Conservation (phyloP, 306 rosid genomes). For the Cicer chorassanicum region DNA sequence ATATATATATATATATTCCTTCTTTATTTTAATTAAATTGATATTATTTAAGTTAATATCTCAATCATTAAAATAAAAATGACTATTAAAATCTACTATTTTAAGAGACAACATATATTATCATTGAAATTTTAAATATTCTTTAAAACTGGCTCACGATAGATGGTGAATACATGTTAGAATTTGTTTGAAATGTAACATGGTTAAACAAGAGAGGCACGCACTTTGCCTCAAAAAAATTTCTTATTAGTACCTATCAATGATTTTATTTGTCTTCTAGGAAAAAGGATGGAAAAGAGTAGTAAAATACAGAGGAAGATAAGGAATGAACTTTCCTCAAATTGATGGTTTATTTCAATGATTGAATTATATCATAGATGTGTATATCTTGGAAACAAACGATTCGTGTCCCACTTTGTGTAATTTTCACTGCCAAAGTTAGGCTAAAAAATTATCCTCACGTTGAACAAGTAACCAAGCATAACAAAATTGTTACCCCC, state of each 20-base stretch:
- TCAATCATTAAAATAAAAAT: no score
- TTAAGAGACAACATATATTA: no score
- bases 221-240: not conserved
- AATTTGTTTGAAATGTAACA: not conserved
- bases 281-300: not conserved
- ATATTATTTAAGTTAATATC: no score
- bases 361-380: not conserved
- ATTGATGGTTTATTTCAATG: slow-evolving; percentile 1
- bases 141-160: no score
- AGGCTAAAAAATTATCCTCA: slow-evolving; percentile 34
- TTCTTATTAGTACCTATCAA: slow-evolving; percentile 19
- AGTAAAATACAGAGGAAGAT: not conserved
- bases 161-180: no score
- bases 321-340: slow-evolving; percentile 10
- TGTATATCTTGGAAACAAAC: slow-evolving; percentile 37
- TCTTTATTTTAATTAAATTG: no score
- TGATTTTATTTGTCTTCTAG: slow-evolving; percentile 24
- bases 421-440: slow-evolving; percentile 29
- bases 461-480: not conserved
- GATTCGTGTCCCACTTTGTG: slow-evolving; percentile 33
- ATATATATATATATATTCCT: no score
- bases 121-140: no score
- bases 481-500: slow-evolving; percentile 1
- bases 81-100: no score
- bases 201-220: not conserved